Evolutionary conservation across 768 basidiomycete genomes (phyloP).

Genomic region (Pleurotus djamor): DNA sequence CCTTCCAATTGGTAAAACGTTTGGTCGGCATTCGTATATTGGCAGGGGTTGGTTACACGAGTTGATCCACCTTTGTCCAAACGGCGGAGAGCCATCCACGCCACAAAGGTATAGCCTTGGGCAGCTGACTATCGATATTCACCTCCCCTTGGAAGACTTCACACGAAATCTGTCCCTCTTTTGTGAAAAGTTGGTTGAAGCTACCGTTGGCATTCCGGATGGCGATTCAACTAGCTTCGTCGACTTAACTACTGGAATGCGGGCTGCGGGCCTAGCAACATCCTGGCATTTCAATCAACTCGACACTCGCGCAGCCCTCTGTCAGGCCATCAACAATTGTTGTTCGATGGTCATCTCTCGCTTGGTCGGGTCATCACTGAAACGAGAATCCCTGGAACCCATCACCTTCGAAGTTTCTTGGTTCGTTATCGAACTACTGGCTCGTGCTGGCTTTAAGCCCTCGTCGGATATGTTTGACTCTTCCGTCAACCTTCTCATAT

Average conservation of each 20-base stretch:
- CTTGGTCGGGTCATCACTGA: too few relatives aligned
- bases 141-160: conserved; percentile 43
- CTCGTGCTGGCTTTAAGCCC: conserved; percentile 27
- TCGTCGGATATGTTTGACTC: conserved; percentile 20
- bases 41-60: conserved; percentile 60
- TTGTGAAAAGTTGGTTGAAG: conserved; percentile 39
- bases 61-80: conserved; percentile 39
- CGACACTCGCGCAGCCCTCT: conserved; percentile 25
- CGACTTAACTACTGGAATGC: conserved; percentile 39
- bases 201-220: conserved; percentile 31
- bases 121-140: conserved; percentile 41
- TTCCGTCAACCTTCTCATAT: conserved; percentile 38
- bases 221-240: conserved; percentile 22
- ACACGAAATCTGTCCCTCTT: conserved; percentile 40
- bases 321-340: conserved; percentile 29
- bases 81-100: conserved; percentile 18
- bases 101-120: conserved; percentile 29
- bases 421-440: conserved; percentile 61
- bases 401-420: conserved; percentile 50
- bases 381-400: conserved; percentile 26
- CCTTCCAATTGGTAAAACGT: conserved; percentile 50
- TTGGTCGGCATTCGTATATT: conserved; percentile 51
- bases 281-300: conserved; percentile 35
- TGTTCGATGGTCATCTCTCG: too few relatives aligned
- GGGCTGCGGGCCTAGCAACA: conserved; percentile 38